Evolutionary conservation across 805 yeast genomes (phyloP).

Genomic region (Tetrapisispora nanseiensis): DNA sequence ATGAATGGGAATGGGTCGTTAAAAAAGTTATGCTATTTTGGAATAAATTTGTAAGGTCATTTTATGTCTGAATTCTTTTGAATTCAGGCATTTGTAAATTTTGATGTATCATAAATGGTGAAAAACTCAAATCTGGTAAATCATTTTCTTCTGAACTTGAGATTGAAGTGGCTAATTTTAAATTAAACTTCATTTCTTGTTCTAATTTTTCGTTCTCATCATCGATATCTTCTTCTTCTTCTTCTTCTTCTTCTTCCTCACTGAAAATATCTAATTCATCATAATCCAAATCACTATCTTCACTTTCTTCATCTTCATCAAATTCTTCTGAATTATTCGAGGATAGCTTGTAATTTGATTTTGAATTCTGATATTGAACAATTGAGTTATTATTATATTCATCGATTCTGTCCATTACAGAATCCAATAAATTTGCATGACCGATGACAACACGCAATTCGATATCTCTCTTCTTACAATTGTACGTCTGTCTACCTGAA

Average conservation of each 20-base stretch:
- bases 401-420: slow-evolving; percentile 16
- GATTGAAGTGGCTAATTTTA: not conserved
- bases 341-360: not conserved
- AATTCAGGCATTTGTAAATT: slow-evolving; percentile 1
- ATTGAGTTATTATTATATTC: not conserved
- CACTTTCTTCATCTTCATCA: slow-evolving; percentile 3
- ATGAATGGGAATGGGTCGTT: no score
- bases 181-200: no score
- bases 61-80: not conserved
- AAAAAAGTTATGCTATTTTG: not conserved
- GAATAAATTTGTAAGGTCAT: no score
- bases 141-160: slow-evolving; percentile 1
- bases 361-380: not conserved
- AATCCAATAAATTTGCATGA: slow-evolving; percentile 28
- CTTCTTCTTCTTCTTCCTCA: slow-evolving; percentile 1
- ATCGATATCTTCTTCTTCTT: not conserved
- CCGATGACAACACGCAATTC: slow-evolving; percentile 25
- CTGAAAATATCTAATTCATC: slow-evolving; percentile 1
- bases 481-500: slow-evolving; percentile 8
- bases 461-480: slow-evolving; percentile 12
- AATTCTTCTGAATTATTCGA: not conserved
- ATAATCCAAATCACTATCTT: slow-evolving; percentile 1
- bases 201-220: no score
- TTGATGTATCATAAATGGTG: not conserved
- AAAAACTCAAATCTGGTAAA: not conserved